Evolutionary conservation across 2,329 filamentous ascomycete genomes (phyloP), one percentile per base, ranked within the genome.

Genomic region (Sclerotinia minor): DNA sequence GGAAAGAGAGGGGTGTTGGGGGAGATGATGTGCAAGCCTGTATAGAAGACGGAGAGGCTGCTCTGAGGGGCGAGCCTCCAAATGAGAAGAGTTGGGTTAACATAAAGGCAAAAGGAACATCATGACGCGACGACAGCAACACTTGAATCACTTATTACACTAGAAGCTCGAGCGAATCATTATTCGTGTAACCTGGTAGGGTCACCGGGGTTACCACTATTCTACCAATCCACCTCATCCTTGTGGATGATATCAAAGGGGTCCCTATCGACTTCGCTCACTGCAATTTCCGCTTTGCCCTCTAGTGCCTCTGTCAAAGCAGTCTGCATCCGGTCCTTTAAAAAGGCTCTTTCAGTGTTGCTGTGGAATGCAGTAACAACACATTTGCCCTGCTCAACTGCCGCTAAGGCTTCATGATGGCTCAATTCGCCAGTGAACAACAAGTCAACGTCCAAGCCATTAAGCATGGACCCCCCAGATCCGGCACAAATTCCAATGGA

Each of bases 391-490:
- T 89, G 86, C 81, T 97, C 94, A 38, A 91, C 92, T 1, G 93
- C 92, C 50, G 91, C 87, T 68, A 99, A 84, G 3, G 94, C 93
- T 71, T 95, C 92, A 77, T 99, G 95, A 77, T 99, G 95, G 75
- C 87, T 91, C 83, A 98, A 86, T 81, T 99, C 95, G 1, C 95
- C 95, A 0, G 92, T 98, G 73, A 99, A 91, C 5, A 96, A 80
- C 50, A 98, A 79, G 75, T 97, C 92, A 0, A 93, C 92, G 53
- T 86, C 81, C 3, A 88, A 81, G 52, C 84, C 84, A 70, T 87
- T 87, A 68, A 97, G 85, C 26, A 98, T 84, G 50, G 89, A 87
- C 1, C 89, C 90, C 0, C 95, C 95, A 8, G 91, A 95, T 1
- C 95, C 95, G 0, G 95, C 94, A 74, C 94, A 98, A 49, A 97